A percentile compares a stretch with the other conserved stretches of the same genome.
These are phyloP conservation scores for Corymbia maculata DNA, from an alignment of 345 rosid genomes.

Conservation along the genomic window DNA sequence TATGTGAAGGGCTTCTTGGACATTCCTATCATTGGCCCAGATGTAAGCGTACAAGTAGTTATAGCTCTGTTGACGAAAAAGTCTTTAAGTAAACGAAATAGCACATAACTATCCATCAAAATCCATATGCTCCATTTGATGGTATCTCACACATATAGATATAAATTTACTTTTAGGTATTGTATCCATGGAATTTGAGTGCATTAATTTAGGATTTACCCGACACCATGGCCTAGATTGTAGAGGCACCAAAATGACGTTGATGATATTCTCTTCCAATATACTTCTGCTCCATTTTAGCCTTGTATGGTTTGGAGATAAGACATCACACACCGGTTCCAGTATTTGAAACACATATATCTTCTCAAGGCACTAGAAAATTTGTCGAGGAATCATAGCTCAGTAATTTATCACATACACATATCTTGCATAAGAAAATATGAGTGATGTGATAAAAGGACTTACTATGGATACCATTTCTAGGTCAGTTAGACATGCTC, in stretches of 20 bases:
- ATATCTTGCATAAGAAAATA: neutral
- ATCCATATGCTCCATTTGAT: neutral
- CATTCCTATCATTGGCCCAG: constrained; percentile 28
- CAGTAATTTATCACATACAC: neutral
- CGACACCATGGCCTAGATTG: neutral
- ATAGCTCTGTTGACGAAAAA: neutral
- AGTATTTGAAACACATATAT: neutral
- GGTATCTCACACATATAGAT: neutral
- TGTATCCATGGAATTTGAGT: neutral
- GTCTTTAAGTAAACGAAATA: neutral
- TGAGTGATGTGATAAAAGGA: neutral
- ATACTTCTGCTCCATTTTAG: neutral
- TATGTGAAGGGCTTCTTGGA: constrained; percentile 14
- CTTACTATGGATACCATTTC: neutral
- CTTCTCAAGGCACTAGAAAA: neutral
- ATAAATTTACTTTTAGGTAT: neutral
- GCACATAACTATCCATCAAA: neutral
- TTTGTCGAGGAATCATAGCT: too few relatives aligned
- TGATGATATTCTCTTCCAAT: neutral
- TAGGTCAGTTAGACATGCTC: constrained; percentile 1
- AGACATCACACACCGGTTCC: neutral
- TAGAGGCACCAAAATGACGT: neutral
- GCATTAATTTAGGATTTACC: neutral
- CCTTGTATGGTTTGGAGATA: neutral
- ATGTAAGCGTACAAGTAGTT: neutral